Evolutionary conservation across 2,329 filamentous ascomycete species (phyloP), one percentile per base, ranked within the genome.

Genomic region (Hypoxylon sp.): DNA sequence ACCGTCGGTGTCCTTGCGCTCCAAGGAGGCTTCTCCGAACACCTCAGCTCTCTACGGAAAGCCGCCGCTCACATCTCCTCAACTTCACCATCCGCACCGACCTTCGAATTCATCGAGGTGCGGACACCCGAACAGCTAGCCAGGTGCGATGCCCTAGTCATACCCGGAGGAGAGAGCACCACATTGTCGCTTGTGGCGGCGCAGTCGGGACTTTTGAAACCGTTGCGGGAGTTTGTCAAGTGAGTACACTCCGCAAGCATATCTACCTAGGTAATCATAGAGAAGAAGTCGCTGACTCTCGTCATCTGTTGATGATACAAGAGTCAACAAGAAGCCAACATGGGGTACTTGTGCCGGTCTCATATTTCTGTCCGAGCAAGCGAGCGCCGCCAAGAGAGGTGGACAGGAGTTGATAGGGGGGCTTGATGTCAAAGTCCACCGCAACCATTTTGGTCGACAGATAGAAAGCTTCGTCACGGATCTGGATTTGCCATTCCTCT

Each of bases 301-400:
- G 0, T 48, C 56, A 16, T 55, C 61, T 45, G 30, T 36, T 26
- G 30, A 61, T 11, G 28, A 40, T n/a, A 18, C 30, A 69, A 95
- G 92, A 74, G 82, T 92, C 40, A 82, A 88, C 54, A 88, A 91
- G 70, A 93, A 91, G 72, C 94, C 94, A 9, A 92, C 91, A 22
- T 99, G 95, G 95, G 96, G 96, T 60, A 98, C 96, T 18, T 99
- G 96, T 78, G 96, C 96, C 11, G 96, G 96, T 8, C 85, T 98
- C 61, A 97, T 99, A 71, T 82, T 98, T 50, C 89, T 99, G 51
- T 91, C 93, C 1, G 92, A 97, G 74, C 89, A 91, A 62, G 95
- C 93, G 51, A 97, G 95, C 77, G 87, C 90, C 67, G 93, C 92
- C 36, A 98, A 97, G 77, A 89, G 91, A 73, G 93, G 93, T 44